phyloP scores from a whole-genome alignment of 176 grass and related monocot species.

The Canna indica region DNA sequence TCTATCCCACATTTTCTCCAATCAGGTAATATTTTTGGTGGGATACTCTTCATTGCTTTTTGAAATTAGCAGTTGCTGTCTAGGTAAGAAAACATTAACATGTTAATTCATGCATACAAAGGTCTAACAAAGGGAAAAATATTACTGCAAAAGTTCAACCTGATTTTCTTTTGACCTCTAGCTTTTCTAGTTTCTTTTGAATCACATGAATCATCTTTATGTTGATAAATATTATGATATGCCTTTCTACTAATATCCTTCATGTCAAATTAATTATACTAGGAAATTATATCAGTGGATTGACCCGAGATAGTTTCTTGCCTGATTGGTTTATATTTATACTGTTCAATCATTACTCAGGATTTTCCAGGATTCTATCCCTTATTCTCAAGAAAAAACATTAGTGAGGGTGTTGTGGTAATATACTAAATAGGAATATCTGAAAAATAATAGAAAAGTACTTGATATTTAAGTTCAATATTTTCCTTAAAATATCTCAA shows the following conservation, averaged over 20 bases:
- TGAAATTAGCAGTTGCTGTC: not conserved
- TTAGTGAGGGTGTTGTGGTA: not conserved
- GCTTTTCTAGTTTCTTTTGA: not conserved
- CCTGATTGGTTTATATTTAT: not conserved
- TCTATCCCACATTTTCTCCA: constrained; percentile 42
- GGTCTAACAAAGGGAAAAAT: not conserved
- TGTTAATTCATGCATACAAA: too few relatives aligned
- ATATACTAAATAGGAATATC: not conserved
- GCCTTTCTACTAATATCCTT: not conserved
- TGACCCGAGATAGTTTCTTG: not conserved
- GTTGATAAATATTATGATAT: not conserved
- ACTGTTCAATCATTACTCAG: too few relatives aligned
- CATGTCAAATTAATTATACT: not conserved
- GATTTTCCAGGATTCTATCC: too few relatives aligned
- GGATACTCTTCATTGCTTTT: not conserved
- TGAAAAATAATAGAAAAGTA: not conserved
- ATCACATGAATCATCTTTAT: not conserved
- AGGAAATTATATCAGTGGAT: not conserved
- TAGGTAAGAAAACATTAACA: not conserved
- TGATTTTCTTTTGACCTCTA: not conserved
- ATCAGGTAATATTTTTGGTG: constrained; percentile 36
- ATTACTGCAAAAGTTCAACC: not conserved
- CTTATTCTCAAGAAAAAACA: too few relatives aligned
- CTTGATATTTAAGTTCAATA: not conserved
- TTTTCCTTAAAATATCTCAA: not conserved